phyloP scores from a whole-genome alignment of 768 basidiomycete genomes.

The Phaeotremella skinneri region DNA sequence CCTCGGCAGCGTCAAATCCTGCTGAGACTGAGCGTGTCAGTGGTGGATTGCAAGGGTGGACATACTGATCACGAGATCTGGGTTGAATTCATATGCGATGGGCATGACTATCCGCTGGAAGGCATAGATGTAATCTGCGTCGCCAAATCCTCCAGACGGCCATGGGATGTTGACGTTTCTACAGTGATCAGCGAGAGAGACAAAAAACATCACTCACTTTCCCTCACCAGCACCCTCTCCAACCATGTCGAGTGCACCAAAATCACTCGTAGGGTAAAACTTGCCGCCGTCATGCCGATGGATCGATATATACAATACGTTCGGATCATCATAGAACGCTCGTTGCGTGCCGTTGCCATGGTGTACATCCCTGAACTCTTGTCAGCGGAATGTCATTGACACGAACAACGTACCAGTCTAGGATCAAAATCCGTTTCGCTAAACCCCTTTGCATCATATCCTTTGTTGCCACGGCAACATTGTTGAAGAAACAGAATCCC shows the following conservation, averaged over 20 bases:
- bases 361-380: slow-evolving; percentile 78
- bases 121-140: slow-evolving; percentile 94
- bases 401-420: slow-evolving; percentile 77
- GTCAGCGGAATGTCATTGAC: not conserved
- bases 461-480: slow-evolving; percentile 86
- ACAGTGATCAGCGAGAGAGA: not conserved
- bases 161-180: slow-evolving; percentile 92
- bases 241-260: slow-evolving; percentile 79
- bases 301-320: slow-evolving; percentile 86
- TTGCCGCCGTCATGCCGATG: slow-evolving; percentile 89
- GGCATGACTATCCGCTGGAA: slow-evolving; percentile 97
- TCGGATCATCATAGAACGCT: slow-evolving; percentile 89
- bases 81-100: slow-evolving; percentile 92
- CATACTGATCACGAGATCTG: slow-evolving; percentile 92
- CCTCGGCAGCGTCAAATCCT: slow-evolving; percentile 93
- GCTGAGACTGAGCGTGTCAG: slow-evolving; percentile 71
- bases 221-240: slow-evolving; percentile 81
- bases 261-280: slow-evolving; percentile 91
- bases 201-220: slow-evolving; percentile 61
- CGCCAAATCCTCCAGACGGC: slow-evolving; percentile 81
- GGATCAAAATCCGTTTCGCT: slow-evolving; percentile 77
- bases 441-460: slow-evolving; percentile 70
- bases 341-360: slow-evolving; percentile 97
- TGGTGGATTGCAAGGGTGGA: slow-evolving; percentile 14
- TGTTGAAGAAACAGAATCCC: slow-evolving; percentile 99